Evolutionary conservation across 1,284 basidiomycete genomes (phyloP), one percentile per base, ranked within the genome.

Genomic region (Irpex rosettiformis): DNA sequence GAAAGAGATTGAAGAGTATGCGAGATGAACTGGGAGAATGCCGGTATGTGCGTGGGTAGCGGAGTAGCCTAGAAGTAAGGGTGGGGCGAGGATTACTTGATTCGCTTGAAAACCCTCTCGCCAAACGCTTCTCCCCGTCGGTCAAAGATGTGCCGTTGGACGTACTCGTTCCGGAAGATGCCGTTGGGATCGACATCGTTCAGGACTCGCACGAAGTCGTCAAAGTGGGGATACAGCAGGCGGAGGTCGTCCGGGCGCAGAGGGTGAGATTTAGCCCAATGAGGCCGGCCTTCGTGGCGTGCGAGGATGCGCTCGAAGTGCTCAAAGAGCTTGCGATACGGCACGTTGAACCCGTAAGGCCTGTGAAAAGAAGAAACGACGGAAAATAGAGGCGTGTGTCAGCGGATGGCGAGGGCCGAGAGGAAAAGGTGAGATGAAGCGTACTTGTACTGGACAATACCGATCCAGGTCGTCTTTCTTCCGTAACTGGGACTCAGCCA

Each of bases 251-350:
- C 79, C 0, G 91, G 91, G 48, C 81, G 79, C 55, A 95, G 81
- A 22, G 77, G 76, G 72, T 99, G 96, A 22, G 94, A 84, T 75
- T 99, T 99, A 0, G 96, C 97, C 96, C 96, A 99, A 77, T 99
- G 96, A 3, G 96, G 95, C 57, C 93, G 83, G 6, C 95, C 96
- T 52, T 82, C 81, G 73, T 95, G 84, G 40, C 80, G 79, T 30
- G 80, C 73, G 64, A 96, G 73, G 65, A 97, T 89, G 16, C 74
- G 69, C 69, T 96, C 93, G 71, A 96, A 99, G 28, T 79, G 82
- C 53, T 79, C 75, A 73, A 98, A 98, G 59, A 96, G 80, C 58
- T 79, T 76, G 61, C 88, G 85, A 76, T 98, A 98, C 27, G 92
- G 88, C n/a, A 96, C 89, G 33, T 89, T 86, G 57, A 89, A 80